Base-by-base conservation (phyloP, 2,329 filamentous ascomycete genomes). In the Ophidiomyces ophidiicola region DNA sequence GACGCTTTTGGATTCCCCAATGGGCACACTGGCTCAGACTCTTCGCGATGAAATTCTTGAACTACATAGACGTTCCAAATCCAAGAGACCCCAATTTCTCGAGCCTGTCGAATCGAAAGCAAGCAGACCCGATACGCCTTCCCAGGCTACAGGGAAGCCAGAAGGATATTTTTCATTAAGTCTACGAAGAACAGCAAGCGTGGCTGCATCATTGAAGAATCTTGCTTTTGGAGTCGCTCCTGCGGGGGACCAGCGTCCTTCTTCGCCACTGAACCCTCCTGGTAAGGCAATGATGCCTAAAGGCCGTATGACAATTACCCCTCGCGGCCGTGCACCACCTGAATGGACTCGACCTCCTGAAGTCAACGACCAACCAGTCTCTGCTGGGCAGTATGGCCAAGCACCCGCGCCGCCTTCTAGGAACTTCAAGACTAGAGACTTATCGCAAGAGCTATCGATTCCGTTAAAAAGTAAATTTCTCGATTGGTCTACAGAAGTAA, bases 401-500 rank as follows among this genome's bases (percentile, higher is more conserved):
- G 82, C 83, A 5, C 77, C 75, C 44, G 77, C 84, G 45, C 88
- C 90, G 1, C 72, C 78, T n/a, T 86, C 86, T 3, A 80, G 82
- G 7, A 74, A 78, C 0, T 94, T 82, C 53, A 65, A 74, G 46
- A 67, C 75, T 36, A 74, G 79, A 42, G 70, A 78, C 44, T 57
- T 74, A 20, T 66, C 70, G 1, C 66, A 74, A 38, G 50, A 67
- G 6, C 80, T 82, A 1, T 61, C 59, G 8, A 71, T 96, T 19
- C 90, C 90, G 1, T 60, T 98, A 12, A 72, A 73, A 44, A 94
- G 86, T 56, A 78, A 72, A 6, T 93, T 96, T 59, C 70, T 94
- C 46, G 84, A 94, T 47, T 98, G 88, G 87, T 94, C 87, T 3
- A 86, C 90, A 31, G 88, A 88, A 59, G 66, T 68, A 63, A 54